These are phyloP conservation scores for Fusarium tjaetaba DNA, from an alignment of 2,329 filamentous ascomycete genomes.

Conservation along the genomic window DNA sequence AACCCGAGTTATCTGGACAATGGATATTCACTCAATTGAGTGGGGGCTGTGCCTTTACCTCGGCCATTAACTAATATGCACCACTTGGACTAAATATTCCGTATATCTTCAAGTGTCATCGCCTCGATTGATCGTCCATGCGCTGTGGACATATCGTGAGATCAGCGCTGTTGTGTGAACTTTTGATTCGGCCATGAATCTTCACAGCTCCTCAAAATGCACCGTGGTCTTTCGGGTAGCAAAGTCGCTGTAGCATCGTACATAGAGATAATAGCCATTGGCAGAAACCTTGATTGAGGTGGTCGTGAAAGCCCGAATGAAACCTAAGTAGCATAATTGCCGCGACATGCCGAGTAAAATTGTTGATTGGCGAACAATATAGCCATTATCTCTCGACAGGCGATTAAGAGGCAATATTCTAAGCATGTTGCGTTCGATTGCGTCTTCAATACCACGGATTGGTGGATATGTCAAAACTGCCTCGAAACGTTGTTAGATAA, in stretches of 20 bases:
- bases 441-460: conserved; percentile 12
- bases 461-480: conserved; percentile 6
- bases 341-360: conserved; percentile 18
- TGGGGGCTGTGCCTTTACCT: conserved; percentile 7
- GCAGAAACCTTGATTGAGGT: conserved; percentile 24
- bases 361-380: conserved; percentile 24
- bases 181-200: conserved; percentile 3
- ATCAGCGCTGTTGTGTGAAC: conserved; percentile 32
- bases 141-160: conserved; percentile 6
- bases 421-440: conserved; percentile 25
- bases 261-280: not conserved
- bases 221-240: not conserved
- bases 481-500: conserved; percentile 13
- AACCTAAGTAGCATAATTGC: conserved; percentile 20
- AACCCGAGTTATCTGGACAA: conserved; percentile 15
- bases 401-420: conserved; percentile 17
- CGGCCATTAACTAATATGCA: conserved; percentile 1
- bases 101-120: not conserved
- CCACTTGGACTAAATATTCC: not conserved
- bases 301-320: conserved; percentile 22
- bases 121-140: conserved; percentile 12
- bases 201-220: not conserved
- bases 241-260: conserved; percentile 7
- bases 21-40: conserved; percentile 3
- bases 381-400: conserved; percentile 6